These are phyloP conservation scores for Parachlorella kessleri DNA, from an alignment of 139 green algal species.

Conservation along the genomic window DNA sequence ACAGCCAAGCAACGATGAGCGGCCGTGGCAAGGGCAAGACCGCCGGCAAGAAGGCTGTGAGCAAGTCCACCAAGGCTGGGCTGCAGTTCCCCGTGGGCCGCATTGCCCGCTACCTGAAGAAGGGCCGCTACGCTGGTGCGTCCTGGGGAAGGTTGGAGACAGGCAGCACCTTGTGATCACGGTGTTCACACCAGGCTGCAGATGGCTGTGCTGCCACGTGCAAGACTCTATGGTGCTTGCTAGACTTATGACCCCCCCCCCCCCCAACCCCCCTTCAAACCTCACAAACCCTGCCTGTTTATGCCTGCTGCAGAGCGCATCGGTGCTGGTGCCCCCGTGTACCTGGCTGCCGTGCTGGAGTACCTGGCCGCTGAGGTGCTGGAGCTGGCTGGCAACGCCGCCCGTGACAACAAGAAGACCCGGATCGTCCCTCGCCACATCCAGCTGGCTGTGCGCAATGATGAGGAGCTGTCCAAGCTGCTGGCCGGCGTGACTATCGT, in stretches of 20 bases:
- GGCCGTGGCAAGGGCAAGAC: constrained; percentile 74
- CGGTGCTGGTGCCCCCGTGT: constrained; percentile 58
- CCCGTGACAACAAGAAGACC: constrained; percentile 95
- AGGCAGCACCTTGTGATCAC: too few relatives aligned
- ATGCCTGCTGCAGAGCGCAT: constrained; percentile 26
- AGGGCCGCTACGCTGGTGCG: constrained; percentile 89
- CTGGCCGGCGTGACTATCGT: constrained; percentile 81
- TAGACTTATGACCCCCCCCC: too few relatives aligned
- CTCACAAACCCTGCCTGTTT: too few relatives aligned
- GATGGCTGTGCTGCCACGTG: too few relatives aligned
- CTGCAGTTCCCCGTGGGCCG: constrained; percentile 90
- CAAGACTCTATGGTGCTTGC: not conserved
- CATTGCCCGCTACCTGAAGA: constrained; percentile 86
- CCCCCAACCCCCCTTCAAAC: too few relatives aligned
- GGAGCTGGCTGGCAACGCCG: constrained; percentile 58
- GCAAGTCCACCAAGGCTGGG: constrained; percentile 83
- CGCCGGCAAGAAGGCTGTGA: constrained; percentile 80
- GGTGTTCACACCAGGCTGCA: too few relatives aligned
- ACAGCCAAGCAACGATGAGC: too few relatives aligned
- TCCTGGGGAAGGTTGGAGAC: too few relatives aligned
- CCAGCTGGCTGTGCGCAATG: constrained; percentile 92
- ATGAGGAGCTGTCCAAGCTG: constrained; percentile 96
- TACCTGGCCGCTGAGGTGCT: constrained; percentile 84
- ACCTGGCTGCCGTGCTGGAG: constrained; percentile 82
- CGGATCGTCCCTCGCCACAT: constrained; percentile 89